These are phyloP conservation scores for Coemansia sp. DNA, from an alignment of 192 early-diverging fungal genomes.

Conservation along the genomic window DNA sequence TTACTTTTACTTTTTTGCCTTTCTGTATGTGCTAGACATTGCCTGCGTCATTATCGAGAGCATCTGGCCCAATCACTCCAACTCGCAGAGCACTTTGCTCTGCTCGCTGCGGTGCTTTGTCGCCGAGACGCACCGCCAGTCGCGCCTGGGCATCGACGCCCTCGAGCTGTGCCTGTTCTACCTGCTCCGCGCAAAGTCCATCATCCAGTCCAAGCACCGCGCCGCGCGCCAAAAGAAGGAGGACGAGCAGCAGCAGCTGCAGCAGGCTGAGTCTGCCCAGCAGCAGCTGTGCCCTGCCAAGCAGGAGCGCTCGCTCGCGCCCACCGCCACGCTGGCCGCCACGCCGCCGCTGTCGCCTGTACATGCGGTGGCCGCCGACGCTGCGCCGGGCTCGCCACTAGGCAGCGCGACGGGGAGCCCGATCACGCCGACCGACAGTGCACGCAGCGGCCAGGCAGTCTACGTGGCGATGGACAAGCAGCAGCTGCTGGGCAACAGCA, in stretches of 20 bases:
- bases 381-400: conserved; percentile 19
- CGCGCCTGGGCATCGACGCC: conserved; percentile 38
- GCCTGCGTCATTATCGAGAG: conserved; percentile 55
- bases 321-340: background rate
- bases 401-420: conserved; percentile 18
- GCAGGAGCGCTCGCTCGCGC: background rate
- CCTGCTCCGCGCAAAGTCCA: conserved; percentile 51
- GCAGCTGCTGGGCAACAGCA: conserved; percentile 35
- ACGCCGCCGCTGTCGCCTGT: conserved; percentile 37
- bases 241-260: conserved; percentile 31
- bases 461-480: conserved; percentile 35
- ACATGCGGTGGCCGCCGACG: background rate
- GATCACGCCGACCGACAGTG: conserved; percentile 28
- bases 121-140: conserved; percentile 50
- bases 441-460: conserved; percentile 9
- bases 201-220: conserved; percentile 47
- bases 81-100: conserved; percentile 51
- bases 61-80: conserved; percentile 57
- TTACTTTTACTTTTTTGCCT: no score
- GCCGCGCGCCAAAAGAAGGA: conserved; percentile 29
- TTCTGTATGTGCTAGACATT: conserved; percentile 26
- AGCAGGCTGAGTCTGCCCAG: conserved; percentile 1
- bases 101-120: conserved; percentile 58
- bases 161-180: conserved; percentile 57
- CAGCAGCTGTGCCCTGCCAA: background rate